phyloP scores from a whole-genome alignment of 306 rosid genomes.

The Castanea crenata region DNA sequence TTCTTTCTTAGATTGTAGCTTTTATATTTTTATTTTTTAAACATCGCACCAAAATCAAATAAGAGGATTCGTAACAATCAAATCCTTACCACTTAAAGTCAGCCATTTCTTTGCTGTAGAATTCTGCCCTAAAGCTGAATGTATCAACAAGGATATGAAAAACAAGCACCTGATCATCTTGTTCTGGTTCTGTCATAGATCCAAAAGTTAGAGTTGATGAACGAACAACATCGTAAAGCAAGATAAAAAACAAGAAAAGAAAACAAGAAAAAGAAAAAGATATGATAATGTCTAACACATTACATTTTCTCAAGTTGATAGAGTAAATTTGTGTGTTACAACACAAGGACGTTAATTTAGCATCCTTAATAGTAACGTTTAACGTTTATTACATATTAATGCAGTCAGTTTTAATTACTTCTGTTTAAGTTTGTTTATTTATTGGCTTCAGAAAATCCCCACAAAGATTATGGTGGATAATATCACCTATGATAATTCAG shows the following conservation, averaged over 20 bases:
- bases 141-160: conserved; percentile 51
- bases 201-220: neutral
- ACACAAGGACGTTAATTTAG: neutral
- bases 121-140: conserved; percentile 41
- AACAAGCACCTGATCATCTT: conserved; percentile 57
- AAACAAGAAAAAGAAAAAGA: neutral
- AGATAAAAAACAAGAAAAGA: neutral
- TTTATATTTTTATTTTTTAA: neutral
- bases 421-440: too few species aligned
- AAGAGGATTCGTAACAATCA: neutral
- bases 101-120: conserved; percentile 48
- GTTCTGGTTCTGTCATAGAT: conserved; percentile 39
- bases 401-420: neutral
- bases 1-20: neutral
- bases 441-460: too few species aligned
- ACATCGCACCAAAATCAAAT: neutral
- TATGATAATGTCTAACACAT: neutral
- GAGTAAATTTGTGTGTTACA: neutral
- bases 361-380: neutral
- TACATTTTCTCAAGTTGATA: neutral
- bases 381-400: neutral
- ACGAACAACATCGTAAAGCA: neutral
- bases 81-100: conserved; percentile 62
- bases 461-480: too few species aligned
- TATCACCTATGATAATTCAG: neutral